Evolutionary conservation across 495 filamentous ascomycete genomes (phyloP).

Genomic region (Aspergillus sclerotiicarbonarius): DNA sequence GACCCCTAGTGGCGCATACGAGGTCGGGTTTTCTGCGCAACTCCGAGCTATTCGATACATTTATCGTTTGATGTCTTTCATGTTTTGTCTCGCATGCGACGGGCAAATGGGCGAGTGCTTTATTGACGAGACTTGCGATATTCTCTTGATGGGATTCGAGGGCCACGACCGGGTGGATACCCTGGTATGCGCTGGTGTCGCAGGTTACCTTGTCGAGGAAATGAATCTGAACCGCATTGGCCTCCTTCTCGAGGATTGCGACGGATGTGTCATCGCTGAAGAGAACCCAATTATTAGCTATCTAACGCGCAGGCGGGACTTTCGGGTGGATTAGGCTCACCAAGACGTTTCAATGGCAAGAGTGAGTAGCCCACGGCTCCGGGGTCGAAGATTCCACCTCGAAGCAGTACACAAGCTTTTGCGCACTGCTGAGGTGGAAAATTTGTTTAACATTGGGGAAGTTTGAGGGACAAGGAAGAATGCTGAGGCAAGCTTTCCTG

Average conservation of each 20-base stretch:
- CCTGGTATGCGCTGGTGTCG: constrained; percentile 65
- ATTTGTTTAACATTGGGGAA: constrained; percentile 29
- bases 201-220: constrained; percentile 83
- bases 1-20: constrained; percentile 81
- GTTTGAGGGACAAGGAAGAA: neutral
- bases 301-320: neutral
- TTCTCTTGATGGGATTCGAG: constrained; percentile 69
- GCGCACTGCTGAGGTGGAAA: constrained; percentile 22
- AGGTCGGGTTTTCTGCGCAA: constrained; percentile 66
- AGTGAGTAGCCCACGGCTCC: constrained; percentile 55
- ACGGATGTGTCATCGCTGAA: constrained; percentile 89
- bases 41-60: constrained; percentile 23
- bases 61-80: constrained; percentile 14
- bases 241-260: constrained; percentile 66
- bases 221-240: constrained; percentile 53
- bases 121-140: constrained; percentile 62
- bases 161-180: constrained; percentile 75
- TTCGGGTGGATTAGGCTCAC: constrained; percentile 29
- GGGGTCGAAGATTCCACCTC: constrained; percentile 10
- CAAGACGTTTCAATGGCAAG: constrained; percentile 96
- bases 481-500: neutral
- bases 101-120: constrained; percentile 59
- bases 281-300: neutral
- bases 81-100: constrained; percentile 12
- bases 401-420: constrained; percentile 14